Evolutionary conservation across 2,329 filamentous ascomycete species (phyloP).

Genomic region (Paraconiothyrium brasiliense): DNA sequence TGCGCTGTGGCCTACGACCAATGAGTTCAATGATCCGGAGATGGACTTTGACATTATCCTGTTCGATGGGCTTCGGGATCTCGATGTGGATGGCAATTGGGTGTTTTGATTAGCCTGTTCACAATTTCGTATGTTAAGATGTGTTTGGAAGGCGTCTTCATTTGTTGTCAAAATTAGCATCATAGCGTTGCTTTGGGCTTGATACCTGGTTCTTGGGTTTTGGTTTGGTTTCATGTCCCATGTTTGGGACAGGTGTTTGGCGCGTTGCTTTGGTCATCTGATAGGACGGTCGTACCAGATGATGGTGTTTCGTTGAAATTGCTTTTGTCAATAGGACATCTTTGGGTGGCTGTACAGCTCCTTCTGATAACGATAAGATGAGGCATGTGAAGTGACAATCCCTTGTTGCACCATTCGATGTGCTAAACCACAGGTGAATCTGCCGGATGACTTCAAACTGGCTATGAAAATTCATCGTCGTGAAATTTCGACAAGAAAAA

Average conservation of each 20-base stretch:
- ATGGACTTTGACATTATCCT: slow-evolving; percentile 48
- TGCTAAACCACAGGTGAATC: background rate
- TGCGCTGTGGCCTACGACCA: slow-evolving; percentile 40
- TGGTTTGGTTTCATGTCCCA: background rate
- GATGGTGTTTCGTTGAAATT: background rate
- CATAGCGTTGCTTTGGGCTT: slow-evolving; percentile 14
- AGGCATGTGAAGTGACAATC: background rate
- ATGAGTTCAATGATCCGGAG: slow-evolving; percentile 22
- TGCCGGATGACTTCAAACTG: too few relatives aligned
- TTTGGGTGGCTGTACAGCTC: background rate
- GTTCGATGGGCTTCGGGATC: slow-evolving; percentile 47
- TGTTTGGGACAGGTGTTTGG: background rate
- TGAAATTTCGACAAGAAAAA: too few relatives aligned
- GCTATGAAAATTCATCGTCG: too few relatives aligned
- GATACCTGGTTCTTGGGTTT: slow-evolving; percentile 15
- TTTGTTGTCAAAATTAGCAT: slow-evolving; percentile 8
- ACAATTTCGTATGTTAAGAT: background rate
- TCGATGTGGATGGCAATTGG: slow-evolving; percentile 47
- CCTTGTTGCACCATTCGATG: background rate
- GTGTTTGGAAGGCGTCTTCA: background rate
- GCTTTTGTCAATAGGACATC: background rate
- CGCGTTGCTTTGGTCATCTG: background rate
- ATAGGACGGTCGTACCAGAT: background rate
- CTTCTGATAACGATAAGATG: background rate
- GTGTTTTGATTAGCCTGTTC: slow-evolving; percentile 32